These are phyloP conservation scores for Saposhnikovia divaricata DNA, from an alignment of 129 eudicot genomes.

Conservation along the genomic window DNA sequence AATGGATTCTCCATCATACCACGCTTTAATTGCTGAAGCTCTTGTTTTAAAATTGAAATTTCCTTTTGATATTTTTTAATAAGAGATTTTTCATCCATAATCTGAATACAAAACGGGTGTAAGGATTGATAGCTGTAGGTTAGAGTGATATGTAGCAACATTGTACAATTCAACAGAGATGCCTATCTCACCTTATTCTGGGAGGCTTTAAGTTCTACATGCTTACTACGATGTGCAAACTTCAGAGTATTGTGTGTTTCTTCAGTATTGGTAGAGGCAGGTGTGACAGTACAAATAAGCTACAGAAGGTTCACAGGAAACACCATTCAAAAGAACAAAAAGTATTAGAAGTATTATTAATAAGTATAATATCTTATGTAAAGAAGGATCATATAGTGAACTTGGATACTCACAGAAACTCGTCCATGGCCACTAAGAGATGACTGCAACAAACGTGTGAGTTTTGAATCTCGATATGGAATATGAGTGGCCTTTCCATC, in stretches of 20 bases:
- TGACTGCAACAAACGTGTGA: slow-evolving; percentile 75
- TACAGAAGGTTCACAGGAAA: slow-evolving; percentile 20
- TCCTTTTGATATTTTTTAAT: slow-evolving; percentile 81
- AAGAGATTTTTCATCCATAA: slow-evolving; percentile 83
- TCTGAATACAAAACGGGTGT: slow-evolving; percentile 30
- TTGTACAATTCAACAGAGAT: not conserved
- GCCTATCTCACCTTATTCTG: slow-evolving; percentile 61
- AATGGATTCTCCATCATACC: slow-evolving; percentile 55
- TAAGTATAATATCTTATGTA: not conserved
- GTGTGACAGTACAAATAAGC: slow-evolving; percentile 93
- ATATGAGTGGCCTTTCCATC: slow-evolving; percentile 77
- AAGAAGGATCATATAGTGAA: not conserved
- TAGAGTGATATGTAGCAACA: not conserved
- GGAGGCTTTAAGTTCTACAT: slow-evolving; percentile 68
- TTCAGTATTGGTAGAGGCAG: slow-evolving; percentile 72
- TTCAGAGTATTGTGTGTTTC: slow-evolving; percentile 87
- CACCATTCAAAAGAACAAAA: not conserved
- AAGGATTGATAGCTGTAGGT: slow-evolving; percentile 10
- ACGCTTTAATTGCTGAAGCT: slow-evolving; percentile 68
- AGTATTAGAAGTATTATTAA: not conserved
- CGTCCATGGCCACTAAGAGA: slow-evolving; percentile 96
- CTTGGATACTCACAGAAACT: slow-evolving; percentile 59
- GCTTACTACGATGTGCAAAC: slow-evolving; percentile 78
- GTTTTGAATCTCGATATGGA: slow-evolving; percentile 89
- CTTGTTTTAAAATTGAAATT: slow-evolving; percentile 63